Evolutionary conservation across 805 yeast species (phyloP).

Genomic region (Hermanozyma aechmeae): DNA sequence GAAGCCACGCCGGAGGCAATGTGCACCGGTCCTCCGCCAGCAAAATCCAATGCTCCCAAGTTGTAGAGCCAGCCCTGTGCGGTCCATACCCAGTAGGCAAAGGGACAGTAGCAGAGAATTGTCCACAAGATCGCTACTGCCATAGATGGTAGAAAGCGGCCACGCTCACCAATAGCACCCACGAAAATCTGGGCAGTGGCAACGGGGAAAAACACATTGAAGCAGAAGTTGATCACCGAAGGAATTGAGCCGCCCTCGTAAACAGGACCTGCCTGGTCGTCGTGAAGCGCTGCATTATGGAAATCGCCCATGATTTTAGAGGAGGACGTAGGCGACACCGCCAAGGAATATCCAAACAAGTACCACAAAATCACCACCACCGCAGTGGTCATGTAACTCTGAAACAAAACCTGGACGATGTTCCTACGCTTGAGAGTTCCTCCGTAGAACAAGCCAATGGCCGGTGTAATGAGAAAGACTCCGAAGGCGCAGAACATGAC

Average conservation of each 20-base stretch:
- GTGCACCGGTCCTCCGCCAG: constrained; percentile 44
- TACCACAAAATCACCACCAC: constrained; percentile 34
- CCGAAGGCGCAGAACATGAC: constrained; percentile 38
- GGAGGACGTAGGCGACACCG: constrained; percentile 24
- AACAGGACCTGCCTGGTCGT: constrained; percentile 30
- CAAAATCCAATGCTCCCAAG: constrained; percentile 38
- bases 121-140: constrained; percentile 32
- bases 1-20: constrained; percentile 36
- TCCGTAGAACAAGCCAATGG: constrained; percentile 36
- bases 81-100: constrained; percentile 41
- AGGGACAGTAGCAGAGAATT: constrained; percentile 36
- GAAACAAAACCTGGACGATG: constrained; percentile 35
- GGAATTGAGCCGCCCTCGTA: constrained; percentile 40
- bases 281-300: constrained; percentile 27
- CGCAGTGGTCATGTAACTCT: constrained; percentile 33
- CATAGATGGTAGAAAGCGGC: constrained; percentile 31
- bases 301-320: constrained; percentile 26
- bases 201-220: constrained; percentile 37
- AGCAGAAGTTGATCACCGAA: constrained; percentile 34
- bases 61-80: constrained; percentile 34
- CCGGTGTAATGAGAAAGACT: constrained; percentile 40
- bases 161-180: constrained; percentile 37
- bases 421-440: constrained; percentile 34
- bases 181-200: constrained; percentile 41
- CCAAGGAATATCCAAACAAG: constrained; percentile 36